Base-by-base conservation (phyloP, 768 basidiomycete species). In the Amanita rimosa region DNA sequence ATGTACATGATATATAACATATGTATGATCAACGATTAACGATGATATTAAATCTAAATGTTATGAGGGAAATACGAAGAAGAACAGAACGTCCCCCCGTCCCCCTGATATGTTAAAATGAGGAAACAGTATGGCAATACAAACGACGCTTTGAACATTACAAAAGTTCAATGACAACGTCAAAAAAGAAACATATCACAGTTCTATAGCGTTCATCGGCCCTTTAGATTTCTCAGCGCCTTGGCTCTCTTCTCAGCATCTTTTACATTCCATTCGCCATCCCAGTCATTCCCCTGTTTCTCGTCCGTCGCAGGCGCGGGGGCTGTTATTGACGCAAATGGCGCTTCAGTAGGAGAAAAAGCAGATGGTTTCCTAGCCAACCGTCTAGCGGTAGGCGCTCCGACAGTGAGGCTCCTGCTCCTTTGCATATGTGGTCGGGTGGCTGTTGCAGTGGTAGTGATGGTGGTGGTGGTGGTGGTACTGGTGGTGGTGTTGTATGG, bases 231-330 rank as follows among this genome's bases (percentile, higher is more conserved):
- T n/a, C 45, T 46, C 22, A 46, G 34, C 26, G 35, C 45, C 9
- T 27, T 37, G 6, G 45, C 45, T 24, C 45, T 35, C 16, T 46
- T 46, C n/a, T 37, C 45, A 2, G 45, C 33, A 26, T 46, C 45
- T n/a, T 46, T 37, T 7, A 46, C 37, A 22, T n/a, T 46, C 45
- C 45, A 46, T 46, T 46, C 45, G 24, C 45, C 45, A 27, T 36
- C 24, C 45, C 45, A 46, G 14, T 4, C 17, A 3, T 21, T 16
- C 6, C 11, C 14, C 17, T 22, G 19, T 6, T 5, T 35, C 13
- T 26, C 11, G 21, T 17, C 9, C 6, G 14, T 11, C 17, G 21
- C 31, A 11, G 10, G 33, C 1, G 9, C n/a, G 26, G 17, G 17
- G 21, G 31, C 3, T 5, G 17, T 17, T 17, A 39, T 21, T 7